Evolutionary conservation across 768 basidiomycete species (phyloP).

Genomic region (Punctularia strigosozonata): DNA sequence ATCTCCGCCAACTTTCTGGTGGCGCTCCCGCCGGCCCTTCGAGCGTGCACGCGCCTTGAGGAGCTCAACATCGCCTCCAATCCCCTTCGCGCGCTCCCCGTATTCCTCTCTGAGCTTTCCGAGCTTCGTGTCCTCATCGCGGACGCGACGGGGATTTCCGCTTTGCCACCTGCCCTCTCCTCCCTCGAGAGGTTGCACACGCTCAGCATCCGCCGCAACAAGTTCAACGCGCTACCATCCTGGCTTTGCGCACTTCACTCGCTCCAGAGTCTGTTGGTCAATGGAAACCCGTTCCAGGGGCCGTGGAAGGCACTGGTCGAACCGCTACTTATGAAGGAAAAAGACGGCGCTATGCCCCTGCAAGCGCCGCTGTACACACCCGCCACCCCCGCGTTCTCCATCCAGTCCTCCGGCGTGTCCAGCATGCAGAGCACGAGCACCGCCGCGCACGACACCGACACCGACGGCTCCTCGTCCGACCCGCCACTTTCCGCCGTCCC

Average conservation of each 20-base stretch:
- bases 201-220: slow-evolving; percentile 80
- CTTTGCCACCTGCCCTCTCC: slow-evolving; percentile 63
- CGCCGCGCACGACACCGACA: slow-evolving; percentile 34
- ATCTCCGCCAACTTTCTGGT: slow-evolving; percentile 82
- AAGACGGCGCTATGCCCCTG: too few relatives aligned
- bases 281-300: slow-evolving; percentile 91
- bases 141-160: slow-evolving; percentile 77
- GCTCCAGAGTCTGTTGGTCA: slow-evolving; percentile 83
- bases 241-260: slow-evolving; percentile 87
- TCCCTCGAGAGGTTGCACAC: slow-evolving; percentile 78
- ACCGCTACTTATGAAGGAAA: slow-evolving; percentile 65
- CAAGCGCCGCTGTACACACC: slow-evolving; percentile 56
- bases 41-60: slow-evolving; percentile 72
- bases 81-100: slow-evolving; percentile 82
- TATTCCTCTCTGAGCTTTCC: slow-evolving; percentile 66
- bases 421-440: slow-evolving; percentile 33
- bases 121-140: slow-evolving; percentile 83
- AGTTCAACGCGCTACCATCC: slow-evolving; percentile 78
- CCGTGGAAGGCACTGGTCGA: slow-evolving; percentile 87
- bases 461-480: slow-evolving; percentile 49
- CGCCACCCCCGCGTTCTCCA: slow-evolving; percentile 49
- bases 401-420: slow-evolving; percentile 34
- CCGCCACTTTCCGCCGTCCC: slow-evolving; percentile 20
- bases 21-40: slow-evolving; percentile 73
- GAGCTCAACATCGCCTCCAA: slow-evolving; percentile 93